phyloP scores from a whole-genome alignment of 371 early-diverging fungal species.

The Lichtheimia hyalospora region DNA sequence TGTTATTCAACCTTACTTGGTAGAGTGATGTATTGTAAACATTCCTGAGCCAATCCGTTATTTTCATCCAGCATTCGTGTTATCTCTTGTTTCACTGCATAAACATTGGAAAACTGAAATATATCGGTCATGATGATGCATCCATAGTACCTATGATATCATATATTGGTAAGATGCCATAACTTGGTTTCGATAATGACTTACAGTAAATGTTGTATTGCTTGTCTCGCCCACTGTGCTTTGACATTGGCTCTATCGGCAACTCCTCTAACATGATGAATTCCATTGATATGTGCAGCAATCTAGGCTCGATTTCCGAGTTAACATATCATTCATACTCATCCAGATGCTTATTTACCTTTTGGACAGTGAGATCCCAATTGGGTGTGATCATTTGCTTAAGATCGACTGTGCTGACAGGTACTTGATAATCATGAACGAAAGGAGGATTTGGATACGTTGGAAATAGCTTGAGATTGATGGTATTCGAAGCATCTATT shows the following conservation, averaged over 20 bases:
- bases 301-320: conserved; percentile 10
- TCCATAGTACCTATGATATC: conserved; percentile 69
- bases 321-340: no score
- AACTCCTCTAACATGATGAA: conserved; percentile 71
- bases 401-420: conserved; percentile 74
- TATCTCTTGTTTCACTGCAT: conserved; percentile 67
- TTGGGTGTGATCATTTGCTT: conserved; percentile 64
- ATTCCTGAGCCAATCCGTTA: conserved; percentile 63
- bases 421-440: conserved; percentile 83
- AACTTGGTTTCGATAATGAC: conserved; percentile 3
- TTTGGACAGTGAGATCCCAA: conserved; percentile 86
- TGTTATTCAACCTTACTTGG: conserved; percentile 43
- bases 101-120: conserved; percentile 88
- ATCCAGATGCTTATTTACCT: conserved; percentile 31
- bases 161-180: not conserved
- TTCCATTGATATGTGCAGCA: conserved; percentile 73
- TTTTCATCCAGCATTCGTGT: conserved; percentile 62
- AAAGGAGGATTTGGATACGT: conserved; percentile 73
- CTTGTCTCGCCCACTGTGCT: conserved; percentile 66
- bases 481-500: conserved; percentile 59
- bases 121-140: conserved; percentile 83
- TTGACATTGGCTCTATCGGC: conserved; percentile 79
- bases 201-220: conserved; percentile 82
- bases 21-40: conserved; percentile 62
- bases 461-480: conserved; percentile 87